A percentile compares a stretch with the other conserved stretches of the same genome.
These are phyloP conservation scores for Lipomyces kockii DNA, from an alignment of 805 yeast genomes.

Conservation along the genomic window DNA sequence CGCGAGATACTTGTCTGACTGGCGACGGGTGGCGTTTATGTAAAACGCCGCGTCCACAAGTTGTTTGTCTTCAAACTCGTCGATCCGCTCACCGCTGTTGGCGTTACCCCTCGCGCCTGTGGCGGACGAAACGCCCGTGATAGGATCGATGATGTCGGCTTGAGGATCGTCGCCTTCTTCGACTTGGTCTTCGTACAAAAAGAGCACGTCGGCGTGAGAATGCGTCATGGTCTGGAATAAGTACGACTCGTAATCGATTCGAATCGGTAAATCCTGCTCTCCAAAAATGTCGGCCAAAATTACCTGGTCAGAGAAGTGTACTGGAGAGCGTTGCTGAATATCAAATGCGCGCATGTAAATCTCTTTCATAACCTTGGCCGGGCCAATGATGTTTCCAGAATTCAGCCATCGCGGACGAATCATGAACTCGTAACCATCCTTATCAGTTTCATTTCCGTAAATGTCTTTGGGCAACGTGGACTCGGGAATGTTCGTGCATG, in stretches of 20 bases:
- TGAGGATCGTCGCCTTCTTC: conserved; percentile 19
- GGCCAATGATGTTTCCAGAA: conserved; percentile 29
- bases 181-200: conserved; percentile 27
- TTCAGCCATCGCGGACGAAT: conserved; percentile 31
- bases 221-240: conserved; percentile 38
- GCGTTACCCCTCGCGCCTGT: conserved; percentile 5
- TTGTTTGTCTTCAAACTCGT: conserved; percentile 11
- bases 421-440: conserved; percentile 13
- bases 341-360: conserved; percentile 31
- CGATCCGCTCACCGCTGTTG: conserved; percentile 12
- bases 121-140: conserved; percentile 10
- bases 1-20: conserved; percentile 24
- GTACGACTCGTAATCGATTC: conserved; percentile 30
- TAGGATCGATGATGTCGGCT: conserved; percentile 5
- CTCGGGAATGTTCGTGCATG: conserved; percentile 31
- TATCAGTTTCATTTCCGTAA: conserved; percentile 33
- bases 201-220: conserved; percentile 31
- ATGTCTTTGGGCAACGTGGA: conserved; percentile 25
- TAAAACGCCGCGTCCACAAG: conserved; percentile 19
- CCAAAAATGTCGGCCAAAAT: conserved; percentile 35
- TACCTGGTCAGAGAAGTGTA: conserved; percentile 33
- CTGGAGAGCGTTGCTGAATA: conserved; percentile 22
- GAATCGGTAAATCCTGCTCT: conserved; percentile 30
- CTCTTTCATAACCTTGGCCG: conserved; percentile 18
- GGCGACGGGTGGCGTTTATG: conserved; percentile 11